A percentile compares a stretch with the other conserved stretches of the same genome.
These are phyloP conservation scores for Acrocalymma vagum DNA, from an alignment of 2,329 filamentous ascomycete species.

Conservation along the genomic window DNA sequence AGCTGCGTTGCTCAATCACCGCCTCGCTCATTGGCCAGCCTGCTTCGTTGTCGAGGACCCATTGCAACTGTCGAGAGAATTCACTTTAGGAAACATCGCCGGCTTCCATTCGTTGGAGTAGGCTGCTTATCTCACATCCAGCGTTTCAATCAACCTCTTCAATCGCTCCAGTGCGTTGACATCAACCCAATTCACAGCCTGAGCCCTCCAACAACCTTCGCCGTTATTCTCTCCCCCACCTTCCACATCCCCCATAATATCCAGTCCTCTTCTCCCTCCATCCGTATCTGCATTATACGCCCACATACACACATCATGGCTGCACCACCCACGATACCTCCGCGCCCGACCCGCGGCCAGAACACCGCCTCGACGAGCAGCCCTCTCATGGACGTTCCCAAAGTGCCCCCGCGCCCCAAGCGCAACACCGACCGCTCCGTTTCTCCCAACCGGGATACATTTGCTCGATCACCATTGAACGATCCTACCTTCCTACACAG, in stretches of 20 bases:
- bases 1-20: no score
- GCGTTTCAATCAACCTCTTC: slow-evolving; percentile 27
- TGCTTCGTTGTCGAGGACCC: slow-evolving; percentile 25
- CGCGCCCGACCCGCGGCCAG: slow-evolving; percentile 66
- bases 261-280: no score
- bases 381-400: slow-evolving; percentile 66
- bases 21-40: slow-evolving; percentile 28
- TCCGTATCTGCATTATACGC: slow-evolving; percentile 19
- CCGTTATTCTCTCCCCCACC: no score
- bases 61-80: slow-evolving; percentile 24
- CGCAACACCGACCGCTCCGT: slow-evolving; percentile 75
- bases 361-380: slow-evolving; percentile 52
- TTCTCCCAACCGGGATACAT: slow-evolving; percentile 80
- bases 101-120: slow-evolving; percentile 17
- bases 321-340: slow-evolving; percentile 64
- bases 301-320: slow-evolving; percentile 52
- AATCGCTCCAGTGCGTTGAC: slow-evolving; percentile 29
- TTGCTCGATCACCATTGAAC: slow-evolving; percentile 86
- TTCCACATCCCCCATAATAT: slow-evolving; percentile 12
- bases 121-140: slow-evolving; percentile 32
- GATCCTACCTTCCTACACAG: slow-evolving; percentile 65
- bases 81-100: slow-evolving; percentile 15
- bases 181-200: slow-evolving; percentile 18
- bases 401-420: slow-evolving; percentile 79
- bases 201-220: no score